These are phyloP conservation scores for Cephaloascus albidus DNA, from an alignment of 805 yeast genomes.

Conservation along the genomic window DNA sequence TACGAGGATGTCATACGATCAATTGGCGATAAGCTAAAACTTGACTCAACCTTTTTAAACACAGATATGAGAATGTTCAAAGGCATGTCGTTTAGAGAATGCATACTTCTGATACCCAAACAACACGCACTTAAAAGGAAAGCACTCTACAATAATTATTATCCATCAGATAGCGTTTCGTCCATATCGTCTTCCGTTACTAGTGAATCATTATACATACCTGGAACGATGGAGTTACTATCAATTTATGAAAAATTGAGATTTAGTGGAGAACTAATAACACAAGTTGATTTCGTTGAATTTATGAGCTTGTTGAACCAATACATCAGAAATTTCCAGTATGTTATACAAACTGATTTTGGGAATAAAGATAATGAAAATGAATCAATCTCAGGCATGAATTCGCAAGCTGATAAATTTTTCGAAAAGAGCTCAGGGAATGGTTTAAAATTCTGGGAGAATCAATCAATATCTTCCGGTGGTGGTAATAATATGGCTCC, in stretches of 20 bases:
- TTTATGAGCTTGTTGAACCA: slow-evolving; percentile 35
- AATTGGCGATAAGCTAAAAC: slow-evolving; percentile 48
- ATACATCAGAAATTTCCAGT: not conserved
- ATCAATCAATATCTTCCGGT: no score
- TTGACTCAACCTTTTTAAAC: slow-evolving; percentile 30
- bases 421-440: no score
- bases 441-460: no score
- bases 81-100: slow-evolving; percentile 31
- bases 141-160: not conserved
- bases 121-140: slow-evolving; percentile 4
- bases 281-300: slow-evolving; percentile 47
- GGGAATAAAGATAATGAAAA: no score
- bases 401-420: no score
- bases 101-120: slow-evolving; percentile 22
- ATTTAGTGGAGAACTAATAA: slow-evolving; percentile 54
- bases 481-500: no score
- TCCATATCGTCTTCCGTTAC: not conserved
- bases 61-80: slow-evolving; percentile 21
- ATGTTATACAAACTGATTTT: not conserved
- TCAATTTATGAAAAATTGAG: slow-evolving; percentile 57
- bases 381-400: no score
- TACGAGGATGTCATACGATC: slow-evolving; percentile 53
- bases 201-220: not conserved
- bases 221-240: slow-evolving; percentile 19
- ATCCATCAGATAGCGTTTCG: not conserved